These are phyloP conservation scores for Eurotiales sp. DNA, from an alignment of 2,329 filamentous ascomycete species.

Conservation along the genomic window DNA sequence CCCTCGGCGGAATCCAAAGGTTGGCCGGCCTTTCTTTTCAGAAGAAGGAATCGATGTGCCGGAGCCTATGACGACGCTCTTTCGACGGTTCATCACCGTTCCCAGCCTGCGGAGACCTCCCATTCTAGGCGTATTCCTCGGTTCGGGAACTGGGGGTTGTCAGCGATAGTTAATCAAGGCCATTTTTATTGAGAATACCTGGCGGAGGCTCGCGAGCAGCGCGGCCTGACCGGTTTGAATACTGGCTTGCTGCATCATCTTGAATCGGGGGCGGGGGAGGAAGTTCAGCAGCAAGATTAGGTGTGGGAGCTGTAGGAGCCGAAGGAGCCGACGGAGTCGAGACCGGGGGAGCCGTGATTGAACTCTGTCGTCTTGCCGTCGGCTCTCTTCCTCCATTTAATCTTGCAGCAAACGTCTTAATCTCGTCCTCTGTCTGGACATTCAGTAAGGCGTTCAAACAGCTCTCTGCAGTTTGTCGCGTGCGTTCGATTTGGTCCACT, in stretches of 20 bases:
- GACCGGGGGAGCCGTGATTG: slow-evolving; percentile 19
- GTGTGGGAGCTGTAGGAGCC: too few relatives aligned
- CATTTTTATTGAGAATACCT: slow-evolving; percentile 19
- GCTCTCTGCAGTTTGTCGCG: slow-evolving; percentile 69
- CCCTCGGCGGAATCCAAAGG: slow-evolving; percentile 42
- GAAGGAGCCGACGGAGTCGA: too few relatives aligned
- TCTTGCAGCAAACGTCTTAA: slow-evolving; percentile 51
- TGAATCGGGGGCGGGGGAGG: slow-evolving; percentile 38
- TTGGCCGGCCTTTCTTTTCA: slow-evolving; percentile 42
- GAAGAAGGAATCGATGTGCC: slow-evolving; percentile 24
- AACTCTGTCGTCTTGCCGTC: slow-evolving; percentile 22
- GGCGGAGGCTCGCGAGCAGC: slow-evolving; percentile 29
- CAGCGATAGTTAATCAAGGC: neutral
- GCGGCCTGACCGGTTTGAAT: slow-evolving; percentile 47
- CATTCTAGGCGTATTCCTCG: slow-evolving; percentile 36
- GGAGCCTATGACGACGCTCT: slow-evolving; percentile 38
- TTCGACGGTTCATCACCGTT: slow-evolving; percentile 46
- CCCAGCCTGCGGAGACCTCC: slow-evolving; percentile 45
- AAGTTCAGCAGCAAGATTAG: slow-evolving; percentile 26
- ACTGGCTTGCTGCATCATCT: slow-evolving; percentile 55
- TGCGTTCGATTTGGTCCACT: slow-evolving; percentile 77
- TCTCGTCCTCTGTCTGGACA: slow-evolving; percentile 81
- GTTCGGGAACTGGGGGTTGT: slow-evolving; percentile 31
- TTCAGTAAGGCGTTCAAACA: slow-evolving; percentile 80
- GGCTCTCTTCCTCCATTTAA: slow-evolving; percentile 35